Conservation (phyloP, 23 red algal genomes). For the Gracilaria gracilis region DNA sequence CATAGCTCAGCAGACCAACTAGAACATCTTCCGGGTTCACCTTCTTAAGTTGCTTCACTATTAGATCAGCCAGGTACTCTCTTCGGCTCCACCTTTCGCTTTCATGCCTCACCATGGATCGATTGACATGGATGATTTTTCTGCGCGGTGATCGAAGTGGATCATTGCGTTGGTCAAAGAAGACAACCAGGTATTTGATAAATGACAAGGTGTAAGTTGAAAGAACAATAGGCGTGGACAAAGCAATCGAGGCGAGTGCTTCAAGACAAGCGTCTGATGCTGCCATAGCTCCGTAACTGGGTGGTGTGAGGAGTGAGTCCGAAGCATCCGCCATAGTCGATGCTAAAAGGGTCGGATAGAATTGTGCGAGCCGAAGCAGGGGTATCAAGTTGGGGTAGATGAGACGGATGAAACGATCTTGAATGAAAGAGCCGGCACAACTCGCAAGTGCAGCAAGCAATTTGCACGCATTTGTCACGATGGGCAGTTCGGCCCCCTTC, state of each 20-base stretch:
- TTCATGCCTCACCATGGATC: slow-evolving; percentile 65
- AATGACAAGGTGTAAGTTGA: slow-evolving; percentile 34
- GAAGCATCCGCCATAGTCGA: not conserved
- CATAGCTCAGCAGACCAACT: slow-evolving; percentile 43
- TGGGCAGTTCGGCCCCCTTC: slow-evolving; percentile 43
- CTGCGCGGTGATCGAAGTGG: slow-evolving; percentile 20
- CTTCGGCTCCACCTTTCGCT: slow-evolving; percentile 63
- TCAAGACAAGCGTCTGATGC: slow-evolving; percentile 71
- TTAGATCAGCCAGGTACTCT: slow-evolving; percentile 36
- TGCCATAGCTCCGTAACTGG: slow-evolving; percentile 68
- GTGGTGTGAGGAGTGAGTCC: slow-evolving; percentile 15
- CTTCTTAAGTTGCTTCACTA: slow-evolving; percentile 39
- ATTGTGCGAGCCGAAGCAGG: slow-evolving; percentile 47
- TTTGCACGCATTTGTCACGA: slow-evolving; percentile 52
- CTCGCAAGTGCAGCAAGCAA: slow-evolving; percentile 59
- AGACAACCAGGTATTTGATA: slow-evolving; percentile 63
- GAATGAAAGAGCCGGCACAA: slow-evolving; percentile 62
- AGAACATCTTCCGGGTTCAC: slow-evolving; percentile 54
- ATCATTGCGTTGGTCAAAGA: slow-evolving; percentile 60
- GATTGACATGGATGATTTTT: slow-evolving; percentile 60
- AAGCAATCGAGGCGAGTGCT: slow-evolving; percentile 43
- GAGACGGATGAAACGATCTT: slow-evolving; percentile 63
- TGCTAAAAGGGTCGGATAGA: slow-evolving; percentile 38
- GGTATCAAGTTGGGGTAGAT: slow-evolving; percentile 71
- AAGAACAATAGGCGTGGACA: slow-evolving; percentile 26